Base-by-base conservation (phyloP, 169 alveolate species). In the Plasmodium fragile region DNA sequence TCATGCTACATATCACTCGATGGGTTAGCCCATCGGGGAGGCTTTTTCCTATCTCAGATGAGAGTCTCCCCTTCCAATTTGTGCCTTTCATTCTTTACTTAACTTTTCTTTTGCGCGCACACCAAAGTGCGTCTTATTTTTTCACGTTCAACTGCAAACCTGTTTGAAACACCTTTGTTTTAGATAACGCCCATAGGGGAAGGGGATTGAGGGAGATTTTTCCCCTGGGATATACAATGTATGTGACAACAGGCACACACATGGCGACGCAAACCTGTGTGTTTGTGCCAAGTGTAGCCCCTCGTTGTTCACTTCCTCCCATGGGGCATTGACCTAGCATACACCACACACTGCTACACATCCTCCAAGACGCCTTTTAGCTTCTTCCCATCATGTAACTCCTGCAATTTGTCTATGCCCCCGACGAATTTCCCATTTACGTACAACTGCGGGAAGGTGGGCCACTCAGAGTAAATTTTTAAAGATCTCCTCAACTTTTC, bases 371-470 rank as follows among this genome's bases (percentile, higher is more conserved):
- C 70, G 45, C 96, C 96, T 80, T 96, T 96, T n/a, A 98, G 94
- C 43, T 96, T 70, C 6, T 98, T 98, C 41, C 95, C 96, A 73
- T 93, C 95, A 90, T 98, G 99, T 97, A 98, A 97, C 71, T 97
- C 98, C 41, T 94, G 93, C 55, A 98, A 71, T 77, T 97, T 96
- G 93, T 98, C 99, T 90, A 98, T 96, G 10, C 99, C 99, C 16
- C 99, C 99, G 34, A 98, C 49, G 81, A 96, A 89, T 78, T 97
- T 95, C 71, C 96, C 96, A 11, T 97, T 96, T 1, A 98, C 96
- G 95, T 97, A 98, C 65, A 98, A 95, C 85, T 98, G 98, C n/a
- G 99, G 99, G 81, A 97, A 97, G 5, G 99, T 98, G 6, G 99
- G 99, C 99, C 99, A 98, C 78, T 98, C 97, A 8, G 98, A 96